A percentile compares a stretch with the other conserved stretches of the same genome.
Conservation (phyloP, 1,284 basidiomycete species). For the Apiotrichum sp. region DNA sequence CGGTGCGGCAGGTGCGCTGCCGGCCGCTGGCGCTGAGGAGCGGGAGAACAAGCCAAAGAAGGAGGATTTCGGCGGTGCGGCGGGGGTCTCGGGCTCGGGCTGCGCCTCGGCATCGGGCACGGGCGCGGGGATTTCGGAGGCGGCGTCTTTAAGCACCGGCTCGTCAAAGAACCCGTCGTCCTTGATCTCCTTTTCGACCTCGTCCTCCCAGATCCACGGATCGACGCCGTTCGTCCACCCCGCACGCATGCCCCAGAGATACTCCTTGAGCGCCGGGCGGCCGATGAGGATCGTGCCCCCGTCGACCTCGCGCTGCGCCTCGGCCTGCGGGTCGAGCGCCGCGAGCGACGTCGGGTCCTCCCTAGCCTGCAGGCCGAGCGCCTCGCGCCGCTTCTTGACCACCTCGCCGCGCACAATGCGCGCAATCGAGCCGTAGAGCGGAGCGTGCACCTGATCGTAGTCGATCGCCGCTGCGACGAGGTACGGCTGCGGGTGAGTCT, state of each 20-base stretch:
- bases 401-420: slow-evolving; percentile 52
- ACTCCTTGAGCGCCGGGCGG: slow-evolving; percentile 88
- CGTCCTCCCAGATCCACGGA: slow-evolving; percentile 67
- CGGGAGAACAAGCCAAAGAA: slow-evolving; percentile 31
- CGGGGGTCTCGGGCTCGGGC: slow-evolving; percentile 10
- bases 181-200: slow-evolving; percentile 62
- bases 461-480: slow-evolving; percentile 90
- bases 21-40: slow-evolving; percentile 14
- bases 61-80: slow-evolving; percentile 7
- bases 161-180: slow-evolving; percentile 75
- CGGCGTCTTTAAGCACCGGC: slow-evolving; percentile 20
- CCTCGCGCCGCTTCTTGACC: slow-evolving; percentile 48
- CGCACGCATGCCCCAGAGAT: slow-evolving; percentile 72
- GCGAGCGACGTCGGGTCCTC: slow-evolving; percentile 52
- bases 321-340: slow-evolving; percentile 55
- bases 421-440: slow-evolving; percentile 74
- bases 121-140: neutral
- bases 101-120: slow-evolving; percentile 8
- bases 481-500: slow-evolving; percentile 60
- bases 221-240: slow-evolving; percentile 78
- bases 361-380: slow-evolving; percentile 60
- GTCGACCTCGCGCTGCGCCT: slow-evolving; percentile 60
- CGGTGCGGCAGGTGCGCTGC: slow-evolving; percentile 6
- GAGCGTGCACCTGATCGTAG: slow-evolving; percentile 76
- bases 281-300: slow-evolving; percentile 86